These are phyloP conservation scores for Zygosaccharomyces rouxii DNA, from an alignment of 805 yeast species.

Conservation along the genomic window DNA sequence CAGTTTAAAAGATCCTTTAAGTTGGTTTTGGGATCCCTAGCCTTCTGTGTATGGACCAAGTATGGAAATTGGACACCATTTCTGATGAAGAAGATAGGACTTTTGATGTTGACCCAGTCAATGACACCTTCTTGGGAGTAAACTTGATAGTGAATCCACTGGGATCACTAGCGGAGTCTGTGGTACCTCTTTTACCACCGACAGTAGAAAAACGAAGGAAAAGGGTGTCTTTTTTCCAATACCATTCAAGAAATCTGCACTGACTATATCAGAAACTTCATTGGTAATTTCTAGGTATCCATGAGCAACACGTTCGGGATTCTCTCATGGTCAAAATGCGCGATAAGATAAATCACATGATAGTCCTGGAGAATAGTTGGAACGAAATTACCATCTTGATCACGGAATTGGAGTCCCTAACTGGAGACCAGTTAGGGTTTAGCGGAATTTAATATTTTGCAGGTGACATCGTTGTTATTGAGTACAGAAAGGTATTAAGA, in stretches of 20 bases:
- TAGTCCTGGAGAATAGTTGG: conserved; percentile 52
- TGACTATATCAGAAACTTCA: conserved; percentile 43
- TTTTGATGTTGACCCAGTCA: conserved; percentile 62
- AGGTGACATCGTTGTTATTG: conserved; percentile 4
- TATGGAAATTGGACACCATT: conserved; percentile 52
- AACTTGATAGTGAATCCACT: conserved; percentile 55
- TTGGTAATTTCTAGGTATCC: conserved; percentile 52
- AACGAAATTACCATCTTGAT: conserved; percentile 32
- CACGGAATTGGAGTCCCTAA: conserved; percentile 14
- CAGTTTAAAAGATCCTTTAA: conserved; percentile 69
- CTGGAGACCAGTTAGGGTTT: conserved; percentile 27
- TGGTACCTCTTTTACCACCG: conserved; percentile 54
- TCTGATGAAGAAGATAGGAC: conserved; percentile 54
- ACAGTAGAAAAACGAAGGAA: conserved; percentile 51
- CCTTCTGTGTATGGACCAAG: conserved; percentile 55
- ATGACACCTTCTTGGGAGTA: conserved; percentile 55
- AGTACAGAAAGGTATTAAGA: no score
- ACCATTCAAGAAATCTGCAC: conserved; percentile 33
- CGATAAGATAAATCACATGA: conserved; percentile 46
- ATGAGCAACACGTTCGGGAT: conserved; percentile 57
- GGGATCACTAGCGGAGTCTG: conserved; percentile 57
- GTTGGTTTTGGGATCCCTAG: conserved; percentile 60
- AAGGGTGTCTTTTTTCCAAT: conserved; percentile 36
- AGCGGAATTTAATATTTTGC: conserved; percentile 13
- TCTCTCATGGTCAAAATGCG: conserved; percentile 51